phyloP scores from a whole-genome alignment of 441 rosid genomes.

The Erysimum cheiri region DNA sequence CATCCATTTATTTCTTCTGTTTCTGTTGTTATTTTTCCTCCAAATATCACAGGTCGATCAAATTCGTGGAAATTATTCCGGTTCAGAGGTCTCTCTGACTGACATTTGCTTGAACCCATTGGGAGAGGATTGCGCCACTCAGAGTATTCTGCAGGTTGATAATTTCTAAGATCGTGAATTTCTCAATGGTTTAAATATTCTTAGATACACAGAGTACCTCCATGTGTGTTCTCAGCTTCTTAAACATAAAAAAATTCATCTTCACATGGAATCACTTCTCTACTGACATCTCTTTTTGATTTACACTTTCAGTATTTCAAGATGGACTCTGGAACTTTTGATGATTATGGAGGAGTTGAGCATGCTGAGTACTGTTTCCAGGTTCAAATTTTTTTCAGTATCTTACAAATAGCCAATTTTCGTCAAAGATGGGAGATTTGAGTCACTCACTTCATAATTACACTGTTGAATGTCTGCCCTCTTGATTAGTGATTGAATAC shows the following conservation, averaged over 20 bases:
- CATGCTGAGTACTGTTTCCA: conserved; percentile 81
- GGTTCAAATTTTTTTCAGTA: conserved; percentile 46
- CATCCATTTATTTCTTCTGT: conserved; percentile 26
- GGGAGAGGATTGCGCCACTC: conserved; percentile 94
- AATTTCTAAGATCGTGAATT: conserved; percentile 27
- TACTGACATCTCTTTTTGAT: conserved; percentile 30
- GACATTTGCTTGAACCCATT: conserved; percentile 97
- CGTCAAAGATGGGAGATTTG: conserved; percentile 18
- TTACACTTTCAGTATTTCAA: conserved; percentile 60
- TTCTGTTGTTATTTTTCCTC: conserved; percentile 35
- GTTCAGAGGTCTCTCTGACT: conserved; percentile 59
- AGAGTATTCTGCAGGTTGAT: conserved; percentile 91
- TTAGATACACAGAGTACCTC: conserved; percentile 24
- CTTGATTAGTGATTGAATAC: conserved; percentile 41
- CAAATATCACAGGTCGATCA: conserved; percentile 74
- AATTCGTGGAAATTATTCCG: conserved; percentile 84
- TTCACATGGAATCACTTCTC: conserved; percentile 30
- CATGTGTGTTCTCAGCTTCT: conserved; percentile 22
- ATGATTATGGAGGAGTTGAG: conserved; percentile 67
- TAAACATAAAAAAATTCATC: conserved; percentile 26
- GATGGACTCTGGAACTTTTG: conserved; percentile 67
- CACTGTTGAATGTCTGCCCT: conserved; percentile 20
- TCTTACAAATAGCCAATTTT: conserved; percentile 26
- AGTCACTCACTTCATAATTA: conserved; percentile 15
- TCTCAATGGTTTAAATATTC: conserved; percentile 27